Evolutionary conservation across 2,329 filamentous ascomycete genomes (phyloP), one percentile per base, ranked within the genome.

Genomic region (Grosmannia penicillata): DNA sequence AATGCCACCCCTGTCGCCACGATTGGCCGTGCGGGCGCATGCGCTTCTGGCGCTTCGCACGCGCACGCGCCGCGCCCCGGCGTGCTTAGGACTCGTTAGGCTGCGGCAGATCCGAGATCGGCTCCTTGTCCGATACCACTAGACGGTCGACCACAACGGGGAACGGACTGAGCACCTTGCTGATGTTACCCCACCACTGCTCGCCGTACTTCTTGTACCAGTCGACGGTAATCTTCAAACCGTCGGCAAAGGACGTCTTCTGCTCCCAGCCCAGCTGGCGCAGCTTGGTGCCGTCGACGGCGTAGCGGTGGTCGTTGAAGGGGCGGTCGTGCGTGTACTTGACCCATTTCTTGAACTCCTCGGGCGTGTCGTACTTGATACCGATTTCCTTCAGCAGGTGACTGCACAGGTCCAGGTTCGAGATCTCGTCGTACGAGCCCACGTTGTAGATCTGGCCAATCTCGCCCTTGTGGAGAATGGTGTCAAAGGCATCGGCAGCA

Each of bases 401-500:
- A 42, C 61, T 58, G 56, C 81, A 82, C 6, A 89, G 65, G 3
- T 76, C 66, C 15, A 81, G 61, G 53, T 87, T 87, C 46, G 79
- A 82, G 33, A 87, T 70, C 53, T 87, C 82, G 53, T 86, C 79
- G 43, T 71, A 69, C 0, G 83, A 87, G 32, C 79, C 78, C 9
- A 91, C 79, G 47, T 91, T 91, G 65, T 91, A 91, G 43, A 82
- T 73, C 50, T 86, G 78, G 1, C 82, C 82, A 25, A 82, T 63
- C 36, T 68, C 61, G 17, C 83, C 83, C 49, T 75, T 77, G 65
- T 91, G 83, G 19, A 91, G 67, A 50, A 91, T 85, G 1, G 81
- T 85, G 59, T 91, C 82, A 50, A 89, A 81, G 3, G 82, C 83
- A 51, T 89, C 81, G 4, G 79, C 79, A 3, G 82, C 82, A 53